Percentiles rank a stretch among this genome's conserved stretches.
phyloP scores from a whole-genome alignment of 495 filamentous ascomycete genomes.

The Aspergillus cristatus region DNA sequence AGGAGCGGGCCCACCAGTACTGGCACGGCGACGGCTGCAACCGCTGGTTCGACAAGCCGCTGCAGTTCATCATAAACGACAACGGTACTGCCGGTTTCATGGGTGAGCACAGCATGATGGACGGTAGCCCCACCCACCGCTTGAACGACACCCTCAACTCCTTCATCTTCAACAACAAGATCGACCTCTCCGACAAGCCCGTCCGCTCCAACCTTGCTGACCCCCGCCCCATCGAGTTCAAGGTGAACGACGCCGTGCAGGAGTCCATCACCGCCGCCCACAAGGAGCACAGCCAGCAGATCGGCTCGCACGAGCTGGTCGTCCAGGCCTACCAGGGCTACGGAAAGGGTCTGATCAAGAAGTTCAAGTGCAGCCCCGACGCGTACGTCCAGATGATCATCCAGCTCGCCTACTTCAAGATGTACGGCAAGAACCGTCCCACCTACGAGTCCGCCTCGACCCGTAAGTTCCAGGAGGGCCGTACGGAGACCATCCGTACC shows the following conservation, averaged over 20 bases:
- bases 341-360: slow-evolving; percentile 98
- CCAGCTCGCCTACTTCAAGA: slow-evolving; percentile 97
- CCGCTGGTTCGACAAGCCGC: slow-evolving; percentile 96
- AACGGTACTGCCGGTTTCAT: slow-evolving; percentile 97
- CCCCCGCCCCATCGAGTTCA: slow-evolving; percentile 67
- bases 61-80: slow-evolving; percentile 97
- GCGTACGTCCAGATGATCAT: slow-evolving; percentile 99
- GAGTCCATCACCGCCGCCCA: slow-evolving; percentile 67
- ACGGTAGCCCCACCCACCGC: slow-evolving; percentile 93
- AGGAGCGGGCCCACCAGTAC: slow-evolving; percentile 92
- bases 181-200: slow-evolving; percentile 67
- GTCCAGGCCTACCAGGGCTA: slow-evolving; percentile 96
- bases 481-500: slow-evolving; percentile 90
- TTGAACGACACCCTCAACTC: slow-evolving; percentile 90
- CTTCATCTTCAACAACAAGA: slow-evolving; percentile 81
- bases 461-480: slow-evolving; percentile 88
- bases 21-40: slow-evolving; percentile 97
- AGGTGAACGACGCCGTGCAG: slow-evolving; percentile 60
- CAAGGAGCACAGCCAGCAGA: slow-evolving; percentile 67
- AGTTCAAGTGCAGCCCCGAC: slow-evolving; percentile 96
- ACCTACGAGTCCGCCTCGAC: slow-evolving; percentile 97
- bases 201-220: slow-evolving; percentile 80
- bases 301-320: slow-evolving; percentile 78
- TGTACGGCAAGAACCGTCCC: slow-evolving; percentile 95
- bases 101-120: slow-evolving; percentile 99